Percentiles rank a stretch among this genome's conserved stretches.
Evolutionary conservation across 2,329 filamentous ascomycete species (phyloP).

Genomic region (Ophiostoma tasmaniense): DNA sequence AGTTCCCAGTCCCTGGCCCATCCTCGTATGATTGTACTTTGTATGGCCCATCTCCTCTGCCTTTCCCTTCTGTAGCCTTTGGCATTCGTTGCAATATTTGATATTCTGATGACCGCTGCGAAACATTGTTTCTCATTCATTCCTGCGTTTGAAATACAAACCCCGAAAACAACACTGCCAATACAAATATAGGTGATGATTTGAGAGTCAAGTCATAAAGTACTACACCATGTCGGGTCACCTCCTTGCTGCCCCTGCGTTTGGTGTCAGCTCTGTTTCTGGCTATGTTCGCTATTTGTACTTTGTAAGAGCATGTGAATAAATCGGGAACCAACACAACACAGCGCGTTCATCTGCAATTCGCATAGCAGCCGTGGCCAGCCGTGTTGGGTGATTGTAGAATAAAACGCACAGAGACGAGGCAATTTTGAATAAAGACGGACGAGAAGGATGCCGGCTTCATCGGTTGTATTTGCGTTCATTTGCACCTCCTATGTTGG

Average conservation of each 20-base stretch:
- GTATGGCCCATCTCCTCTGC: background rate
- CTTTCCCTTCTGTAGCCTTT: background rate
- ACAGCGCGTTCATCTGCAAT: too few relatives aligned
- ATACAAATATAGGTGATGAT: background rate
- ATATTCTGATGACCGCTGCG: slow-evolving; percentile 1
- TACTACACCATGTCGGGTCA: background rate
- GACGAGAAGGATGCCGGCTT: background rate
- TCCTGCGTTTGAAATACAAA: background rate
- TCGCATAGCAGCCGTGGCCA: too few relatives aligned
- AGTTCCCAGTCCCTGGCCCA: background rate
- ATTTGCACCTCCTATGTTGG: background rate
- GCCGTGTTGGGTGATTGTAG: too few relatives aligned
- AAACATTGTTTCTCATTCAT: background rate
- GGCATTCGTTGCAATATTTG: slow-evolving; percentile 4
- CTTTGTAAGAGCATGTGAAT: background rate
- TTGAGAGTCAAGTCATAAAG: background rate
- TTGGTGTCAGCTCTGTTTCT: background rate
- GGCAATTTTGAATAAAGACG: too few relatives aligned
- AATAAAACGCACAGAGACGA: too few relatives aligned
- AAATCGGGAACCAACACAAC: too few relatives aligned
- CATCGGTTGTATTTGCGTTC: background rate
- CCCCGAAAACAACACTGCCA: too few relatives aligned
- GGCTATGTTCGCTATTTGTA: background rate
- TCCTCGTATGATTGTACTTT: too few relatives aligned
- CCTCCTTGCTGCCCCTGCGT: background rate